Conservation (phyloP, 768 basidiomycete species). For the Boletus edulis region DNA sequence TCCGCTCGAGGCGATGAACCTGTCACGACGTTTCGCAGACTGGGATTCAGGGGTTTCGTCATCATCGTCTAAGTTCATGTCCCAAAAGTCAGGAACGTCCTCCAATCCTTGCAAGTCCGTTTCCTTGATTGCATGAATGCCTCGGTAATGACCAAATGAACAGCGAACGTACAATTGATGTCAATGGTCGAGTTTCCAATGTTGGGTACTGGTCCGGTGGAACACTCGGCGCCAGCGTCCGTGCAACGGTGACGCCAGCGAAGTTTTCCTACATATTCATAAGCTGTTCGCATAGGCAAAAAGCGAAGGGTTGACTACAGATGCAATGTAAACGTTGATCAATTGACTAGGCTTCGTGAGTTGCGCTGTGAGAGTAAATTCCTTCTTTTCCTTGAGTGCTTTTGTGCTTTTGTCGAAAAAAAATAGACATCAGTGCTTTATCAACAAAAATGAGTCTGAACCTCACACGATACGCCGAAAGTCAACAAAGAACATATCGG, state of each 20-base stretch:
- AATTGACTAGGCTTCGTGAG: slow-evolving; percentile 77
- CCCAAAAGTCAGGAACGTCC: slow-evolving; percentile 69
- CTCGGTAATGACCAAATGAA: neutral
- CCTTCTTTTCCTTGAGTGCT: slow-evolving; percentile 54
- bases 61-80: slow-evolving; percentile 36
- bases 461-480: slow-evolving; percentile 75
- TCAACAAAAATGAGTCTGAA: neutral
- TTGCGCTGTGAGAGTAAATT: slow-evolving; percentile 56
- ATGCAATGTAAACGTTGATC: slow-evolving; percentile 55
- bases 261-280: slow-evolving; percentile 56
- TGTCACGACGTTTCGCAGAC: slow-evolving; percentile 31
- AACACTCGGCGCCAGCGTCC: slow-evolving; percentile 58
- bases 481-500: slow-evolving; percentile 72
- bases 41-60: slow-evolving; percentile 19
- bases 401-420: slow-evolving; percentile 53
- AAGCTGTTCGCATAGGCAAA: slow-evolving; percentile 9
- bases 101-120: slow-evolving; percentile 65
- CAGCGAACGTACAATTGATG: slow-evolving; percentile 44
- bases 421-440: neutral
- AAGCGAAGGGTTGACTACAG: slow-evolving; percentile 41
- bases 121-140: slow-evolving; percentile 43
- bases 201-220: slow-evolving; percentile 58
- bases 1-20: neutral
- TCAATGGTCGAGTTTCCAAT: slow-evolving; percentile 68
- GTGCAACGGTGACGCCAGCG: slow-evolving; percentile 59